Evolutionary conservation across 2,329 filamentous ascomycete genomes (phyloP), one percentile per base, ranked within the genome.

Genomic region (Fusarium sp.): DNA sequence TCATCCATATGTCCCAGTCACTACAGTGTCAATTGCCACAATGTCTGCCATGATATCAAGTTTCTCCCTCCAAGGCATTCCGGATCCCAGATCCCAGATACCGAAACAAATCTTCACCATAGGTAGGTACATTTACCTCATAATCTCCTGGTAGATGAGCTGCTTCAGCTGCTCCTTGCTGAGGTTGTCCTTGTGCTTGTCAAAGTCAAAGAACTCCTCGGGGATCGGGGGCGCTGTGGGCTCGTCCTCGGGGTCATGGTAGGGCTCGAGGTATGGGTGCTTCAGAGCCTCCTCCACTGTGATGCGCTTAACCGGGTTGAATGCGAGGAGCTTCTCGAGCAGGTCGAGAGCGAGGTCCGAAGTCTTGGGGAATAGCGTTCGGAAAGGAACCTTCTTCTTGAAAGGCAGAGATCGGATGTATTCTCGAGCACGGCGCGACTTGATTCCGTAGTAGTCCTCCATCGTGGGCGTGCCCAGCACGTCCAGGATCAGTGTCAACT

Each of bases 391-490:
- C 91, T 98, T 98, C 92, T 98, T 98, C 91, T 98, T 98, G 89
- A 98, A 98, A 20, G 96, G 96, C 56, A 98, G 90, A 63, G 95
- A 98, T 71, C 96, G 94, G 82, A 99, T 99, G 86, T 99, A 99
- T 85, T 99, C 96, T 75, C 96, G 91, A 60, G 96, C 96, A 80
- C 96, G 94, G 76, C 96, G 93, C 63, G 96, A 98, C 87, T 99
- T 99, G 90, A 99, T 99, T 75, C 96, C 96, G 80, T 99, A 99
- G 89, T 99, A 99, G 83, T 99, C 96, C 84, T 99, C 96, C 96
- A 99, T 99, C 14, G 96, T 99, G 4, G 96, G 96, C 4, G 96
- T 99, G 74, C 96, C 96, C 69, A 99, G 93, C 61, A 99, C 96
- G 79, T 99, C 96, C 76, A 99, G 89, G 80, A 99, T 99, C 72